phyloP scores from a whole-genome alignment of 2,329 filamentous ascomycete species.

The Penicillium thymicola region DNA sequence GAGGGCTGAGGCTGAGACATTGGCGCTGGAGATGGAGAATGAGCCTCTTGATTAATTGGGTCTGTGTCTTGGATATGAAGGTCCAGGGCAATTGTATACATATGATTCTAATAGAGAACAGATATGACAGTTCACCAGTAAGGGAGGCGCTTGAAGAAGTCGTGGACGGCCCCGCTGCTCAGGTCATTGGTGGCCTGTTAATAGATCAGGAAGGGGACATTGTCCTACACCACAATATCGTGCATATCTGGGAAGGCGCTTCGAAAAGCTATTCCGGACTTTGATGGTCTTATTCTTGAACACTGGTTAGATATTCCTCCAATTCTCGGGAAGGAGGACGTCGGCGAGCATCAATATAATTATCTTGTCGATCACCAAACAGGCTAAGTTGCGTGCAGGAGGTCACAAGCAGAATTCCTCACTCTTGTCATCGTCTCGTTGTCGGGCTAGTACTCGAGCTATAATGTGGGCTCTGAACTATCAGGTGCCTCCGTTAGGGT shows the following conservation, averaged over 20 bases:
- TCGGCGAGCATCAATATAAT: neutral
- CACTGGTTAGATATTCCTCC: neutral
- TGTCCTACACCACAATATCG: neutral
- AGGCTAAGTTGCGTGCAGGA: neutral
- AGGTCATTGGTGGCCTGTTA: neutral
- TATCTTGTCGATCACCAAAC: neutral
- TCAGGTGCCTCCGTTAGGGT: neutral
- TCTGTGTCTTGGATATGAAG: neutral
- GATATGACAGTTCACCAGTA: neutral
- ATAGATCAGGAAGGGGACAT: neutral
- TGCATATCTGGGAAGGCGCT: neutral
- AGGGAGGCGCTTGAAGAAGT: neutral
- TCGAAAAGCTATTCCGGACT: neutral
- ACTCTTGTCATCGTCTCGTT: neutral
- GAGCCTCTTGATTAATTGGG: conserved; percentile 33
- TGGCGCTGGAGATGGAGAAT: conserved; percentile 43
- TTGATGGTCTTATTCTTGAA: neutral
- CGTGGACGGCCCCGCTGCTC: neutral
- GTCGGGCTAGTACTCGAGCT: neutral
- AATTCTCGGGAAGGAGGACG: neutral
- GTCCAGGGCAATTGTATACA: neutral
- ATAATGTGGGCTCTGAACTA: neutral
- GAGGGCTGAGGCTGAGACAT: conserved; percentile 69
- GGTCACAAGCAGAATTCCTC: neutral
- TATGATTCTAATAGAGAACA: neutral